Evolutionary conservation across 1,284 basidiomycete genomes (phyloP).

Genomic region (Ceratobasidium sp.): DNA sequence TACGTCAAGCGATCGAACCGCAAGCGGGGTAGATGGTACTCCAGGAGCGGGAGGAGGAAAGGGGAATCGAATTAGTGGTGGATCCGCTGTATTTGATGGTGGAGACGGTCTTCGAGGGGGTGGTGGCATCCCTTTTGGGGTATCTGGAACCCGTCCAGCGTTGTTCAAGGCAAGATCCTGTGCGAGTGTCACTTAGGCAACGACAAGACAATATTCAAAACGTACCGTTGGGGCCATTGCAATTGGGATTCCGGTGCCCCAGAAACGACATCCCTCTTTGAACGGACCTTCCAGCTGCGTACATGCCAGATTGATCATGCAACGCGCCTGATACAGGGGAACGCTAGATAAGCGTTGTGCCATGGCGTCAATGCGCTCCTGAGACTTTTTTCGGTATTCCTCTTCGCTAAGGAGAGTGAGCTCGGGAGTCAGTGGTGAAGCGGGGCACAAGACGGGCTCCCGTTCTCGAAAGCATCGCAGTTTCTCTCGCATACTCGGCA

Average conservation of each 20-base stretch:
- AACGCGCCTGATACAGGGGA: slow-evolving; percentile 24
- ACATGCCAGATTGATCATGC: slow-evolving; percentile 19
- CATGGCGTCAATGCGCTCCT: slow-evolving; percentile 28
- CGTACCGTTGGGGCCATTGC: not conserved
- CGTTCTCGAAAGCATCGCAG: slow-evolving; percentile 5
- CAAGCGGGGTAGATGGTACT: slow-evolving; percentile 15
- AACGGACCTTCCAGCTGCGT: slow-evolving; percentile 29
- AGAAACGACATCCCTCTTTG: slow-evolving; percentile 17
- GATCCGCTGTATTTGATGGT: not conserved
- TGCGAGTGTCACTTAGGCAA: slow-evolving; percentile 3
- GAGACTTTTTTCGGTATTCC: slow-evolving; percentile 5
- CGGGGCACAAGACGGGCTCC: slow-evolving; percentile 19
- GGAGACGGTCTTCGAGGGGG: not conserved
- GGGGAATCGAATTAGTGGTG: not conserved
- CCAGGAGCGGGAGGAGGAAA: not conserved
- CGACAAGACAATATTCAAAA: not conserved
- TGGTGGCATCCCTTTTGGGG: not conserved
- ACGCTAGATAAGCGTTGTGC: slow-evolving; percentile 6
- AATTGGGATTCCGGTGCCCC: slow-evolving; percentile 9
- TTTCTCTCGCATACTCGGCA: slow-evolving; percentile 15
- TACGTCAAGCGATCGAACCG: not conserved
- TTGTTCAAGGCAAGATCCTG: slow-evolving; percentile 9
- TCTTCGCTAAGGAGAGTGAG: slow-evolving; percentile 13
- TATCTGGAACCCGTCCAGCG: not conserved
- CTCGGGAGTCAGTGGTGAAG: slow-evolving; percentile 23